Conservation (phyloP, 768 basidiomycete genomes). For the Leccinellum luteum region DNA sequence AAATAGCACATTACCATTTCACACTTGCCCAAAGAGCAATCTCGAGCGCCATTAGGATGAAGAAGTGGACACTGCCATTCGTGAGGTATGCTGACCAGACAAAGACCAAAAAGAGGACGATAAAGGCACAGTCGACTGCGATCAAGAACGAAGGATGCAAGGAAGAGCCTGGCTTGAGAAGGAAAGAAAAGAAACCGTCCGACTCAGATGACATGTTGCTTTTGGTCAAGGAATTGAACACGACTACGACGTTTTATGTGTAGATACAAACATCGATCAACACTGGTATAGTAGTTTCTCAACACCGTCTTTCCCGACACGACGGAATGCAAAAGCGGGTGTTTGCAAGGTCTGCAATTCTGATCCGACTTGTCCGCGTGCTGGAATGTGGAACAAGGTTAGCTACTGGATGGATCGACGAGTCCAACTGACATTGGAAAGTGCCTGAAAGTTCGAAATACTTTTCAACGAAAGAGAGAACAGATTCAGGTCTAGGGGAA, state of each 20-base stretch:
- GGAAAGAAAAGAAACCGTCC: slow-evolving; percentile 47
- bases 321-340: slow-evolving; percentile 14
- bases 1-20: slow-evolving; percentile 59
- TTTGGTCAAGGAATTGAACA: background rate
- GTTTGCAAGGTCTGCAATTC: background rate
- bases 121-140: slow-evolving; percentile 60
- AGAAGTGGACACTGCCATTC: slow-evolving; percentile 62
- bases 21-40: slow-evolving; percentile 72
- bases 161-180: slow-evolving; percentile 75
- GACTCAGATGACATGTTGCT: slow-evolving; percentile 21
- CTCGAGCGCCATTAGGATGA: slow-evolving; percentile 64
- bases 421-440: slow-evolving; percentile 43
- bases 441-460: slow-evolving; percentile 55
- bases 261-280: slow-evolving; percentile 21
- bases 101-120: slow-evolving; percentile 56
- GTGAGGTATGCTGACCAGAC: slow-evolving; percentile 58
- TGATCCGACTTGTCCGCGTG: background rate
- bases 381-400: slow-evolving; percentile 9
- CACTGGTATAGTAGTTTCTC: background rate
- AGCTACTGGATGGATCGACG: background rate
- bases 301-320: slow-evolving; percentile 1
- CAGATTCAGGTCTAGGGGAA: slow-evolving; percentile 32
- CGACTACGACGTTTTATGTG: background rate
- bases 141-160: slow-evolving; percentile 68
- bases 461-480: slow-evolving; percentile 42